Evolutionary conservation across 768 basidiomycete species (phyloP).

Genomic region (Russula earlei): DNA sequence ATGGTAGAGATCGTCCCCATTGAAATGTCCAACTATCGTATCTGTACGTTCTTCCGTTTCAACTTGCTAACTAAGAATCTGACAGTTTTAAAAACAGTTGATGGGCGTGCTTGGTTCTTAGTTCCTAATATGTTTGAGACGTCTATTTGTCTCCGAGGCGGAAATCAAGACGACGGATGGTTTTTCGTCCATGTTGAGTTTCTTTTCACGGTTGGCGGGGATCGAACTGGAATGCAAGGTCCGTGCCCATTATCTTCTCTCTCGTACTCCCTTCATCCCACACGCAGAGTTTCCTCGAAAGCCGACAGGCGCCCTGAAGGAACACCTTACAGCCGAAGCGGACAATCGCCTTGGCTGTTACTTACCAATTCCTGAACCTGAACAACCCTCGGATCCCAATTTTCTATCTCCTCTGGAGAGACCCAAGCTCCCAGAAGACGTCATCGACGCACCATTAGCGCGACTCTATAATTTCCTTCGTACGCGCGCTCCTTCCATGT

Average conservation of each 20-base stretch:
- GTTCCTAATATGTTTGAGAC: constrained; percentile 66
- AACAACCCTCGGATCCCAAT: constrained; percentile 27
- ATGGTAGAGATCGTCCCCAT: constrained; percentile 73
- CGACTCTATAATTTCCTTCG: constrained; percentile 85
- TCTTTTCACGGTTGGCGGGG: constrained; percentile 62
- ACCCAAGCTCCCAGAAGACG: constrained; percentile 46
- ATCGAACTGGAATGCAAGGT: constrained; percentile 67
- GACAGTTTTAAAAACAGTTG: constrained; percentile 32
- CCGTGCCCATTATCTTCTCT: neutral
- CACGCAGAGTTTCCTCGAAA: constrained; percentile 60
- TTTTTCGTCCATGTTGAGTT: constrained; percentile 77
- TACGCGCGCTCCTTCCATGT: constrained; percentile 32
- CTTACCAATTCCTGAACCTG: constrained; percentile 33
- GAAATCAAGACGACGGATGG: constrained; percentile 66
- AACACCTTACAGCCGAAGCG: constrained; percentile 64
- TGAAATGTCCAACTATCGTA: constrained; percentile 65
- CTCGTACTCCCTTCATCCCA: neutral
- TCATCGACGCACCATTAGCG: constrained; percentile 74
- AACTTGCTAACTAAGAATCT: constrained; percentile 19
- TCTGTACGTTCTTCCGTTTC: constrained; percentile 37
- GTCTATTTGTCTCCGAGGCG: constrained; percentile 66
- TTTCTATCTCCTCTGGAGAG: constrained; percentile 30
- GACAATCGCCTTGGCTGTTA: constrained; percentile 59
- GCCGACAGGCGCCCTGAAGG: constrained; percentile 53
- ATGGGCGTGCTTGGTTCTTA: constrained; percentile 72